Conservation (phyloP, 2,329 filamentous ascomycete species). For the Colletotrichum tabaci region DNA sequence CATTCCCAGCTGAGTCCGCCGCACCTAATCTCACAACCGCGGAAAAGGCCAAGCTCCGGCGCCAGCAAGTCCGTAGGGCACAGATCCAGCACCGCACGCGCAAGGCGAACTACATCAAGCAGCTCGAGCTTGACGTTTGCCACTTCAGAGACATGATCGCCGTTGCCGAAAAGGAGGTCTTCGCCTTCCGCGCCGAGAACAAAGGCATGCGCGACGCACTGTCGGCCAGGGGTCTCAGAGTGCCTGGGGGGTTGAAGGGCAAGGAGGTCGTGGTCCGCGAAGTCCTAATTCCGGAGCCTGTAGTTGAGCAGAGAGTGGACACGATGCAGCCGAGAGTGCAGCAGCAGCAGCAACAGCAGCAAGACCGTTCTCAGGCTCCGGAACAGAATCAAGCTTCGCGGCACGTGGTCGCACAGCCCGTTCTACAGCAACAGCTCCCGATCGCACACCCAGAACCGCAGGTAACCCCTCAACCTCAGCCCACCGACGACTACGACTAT, state of each 20-base stretch:
- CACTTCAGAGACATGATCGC: slow-evolving; percentile 64
- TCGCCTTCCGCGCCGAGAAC: slow-evolving; percentile 59
- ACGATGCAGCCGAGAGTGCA: not conserved
- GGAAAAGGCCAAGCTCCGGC: slow-evolving; percentile 60
- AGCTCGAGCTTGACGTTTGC: slow-evolving; percentile 67
- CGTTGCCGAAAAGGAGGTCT: slow-evolving; percentile 56
- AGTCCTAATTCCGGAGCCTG: not conserved
- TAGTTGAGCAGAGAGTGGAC: not conserved
- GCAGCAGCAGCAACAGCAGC: slow-evolving; percentile 16
- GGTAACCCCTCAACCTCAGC: slow-evolving; percentile 10
- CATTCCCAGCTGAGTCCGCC: slow-evolving; percentile 14
- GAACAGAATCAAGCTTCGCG: not conserved
- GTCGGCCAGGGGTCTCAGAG: slow-evolving; percentile 43
- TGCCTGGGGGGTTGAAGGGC: slow-evolving; percentile 23
- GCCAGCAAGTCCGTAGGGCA: slow-evolving; percentile 67
- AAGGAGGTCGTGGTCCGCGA: slow-evolving; percentile 13
- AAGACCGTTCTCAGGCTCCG: not conserved
- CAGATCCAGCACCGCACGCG: slow-evolving; percentile 70
- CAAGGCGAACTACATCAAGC: slow-evolving; percentile 68
- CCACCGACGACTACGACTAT: not conserved
- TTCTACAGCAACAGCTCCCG: slow-evolving; percentile 22
- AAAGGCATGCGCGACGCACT: slow-evolving; percentile 57
- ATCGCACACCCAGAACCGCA: slow-evolving; percentile 28
- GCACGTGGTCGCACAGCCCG: slow-evolving; percentile 2
- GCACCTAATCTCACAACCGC: not conserved